These are phyloP conservation scores for Zoysia japonica DNA, from an alignment of 176 grass and related monocot species.

Conservation along the genomic window DNA sequence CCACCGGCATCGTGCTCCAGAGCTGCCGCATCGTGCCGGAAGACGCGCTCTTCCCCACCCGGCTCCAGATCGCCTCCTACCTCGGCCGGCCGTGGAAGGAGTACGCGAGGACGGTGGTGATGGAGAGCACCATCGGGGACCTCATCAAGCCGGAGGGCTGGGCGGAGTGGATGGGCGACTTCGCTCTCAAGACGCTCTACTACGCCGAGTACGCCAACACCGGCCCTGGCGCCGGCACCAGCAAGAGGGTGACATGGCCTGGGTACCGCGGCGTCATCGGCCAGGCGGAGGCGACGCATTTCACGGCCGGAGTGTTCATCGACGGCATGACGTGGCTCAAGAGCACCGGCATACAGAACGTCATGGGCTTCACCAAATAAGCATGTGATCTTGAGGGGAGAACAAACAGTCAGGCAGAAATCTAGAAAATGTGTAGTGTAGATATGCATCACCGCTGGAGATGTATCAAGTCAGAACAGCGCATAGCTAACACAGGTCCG, in stretches of 20 bases:
- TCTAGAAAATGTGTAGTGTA: not conserved
- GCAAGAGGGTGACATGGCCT: conserved; percentile 59
- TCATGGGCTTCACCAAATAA: conserved; percentile 65
- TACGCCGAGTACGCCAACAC: conserved; percentile 86
- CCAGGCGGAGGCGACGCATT: conserved; percentile 58
- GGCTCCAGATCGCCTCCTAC: conserved; percentile 58
- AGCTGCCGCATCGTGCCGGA: conserved; percentile 76
- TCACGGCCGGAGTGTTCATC: conserved; percentile 58
- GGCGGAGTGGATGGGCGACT: conserved; percentile 57
- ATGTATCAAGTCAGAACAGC: not conserved
- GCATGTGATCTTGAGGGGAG: not conserved
- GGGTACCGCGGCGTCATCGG: conserved; percentile 73
- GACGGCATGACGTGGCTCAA: conserved; percentile 57
- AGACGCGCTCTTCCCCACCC: conserved; percentile 48
- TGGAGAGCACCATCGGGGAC: conserved; percentile 77
- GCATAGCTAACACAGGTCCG: not conserved
- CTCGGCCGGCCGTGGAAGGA: conserved; percentile 87
- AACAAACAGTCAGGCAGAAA: not conserved
- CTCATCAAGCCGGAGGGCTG: conserved; percentile 74
- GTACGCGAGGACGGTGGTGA: conserved; percentile 64
- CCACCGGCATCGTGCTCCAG: conserved; percentile 74
- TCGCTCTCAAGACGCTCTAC: conserved; percentile 68
- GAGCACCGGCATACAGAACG: conserved; percentile 53
- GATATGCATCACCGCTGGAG: not conserved
- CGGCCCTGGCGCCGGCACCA: conserved; percentile 70